Conservation (phyloP, 2,329 filamentous ascomycete genomes). For the Calonectria ilicicola region DNA sequence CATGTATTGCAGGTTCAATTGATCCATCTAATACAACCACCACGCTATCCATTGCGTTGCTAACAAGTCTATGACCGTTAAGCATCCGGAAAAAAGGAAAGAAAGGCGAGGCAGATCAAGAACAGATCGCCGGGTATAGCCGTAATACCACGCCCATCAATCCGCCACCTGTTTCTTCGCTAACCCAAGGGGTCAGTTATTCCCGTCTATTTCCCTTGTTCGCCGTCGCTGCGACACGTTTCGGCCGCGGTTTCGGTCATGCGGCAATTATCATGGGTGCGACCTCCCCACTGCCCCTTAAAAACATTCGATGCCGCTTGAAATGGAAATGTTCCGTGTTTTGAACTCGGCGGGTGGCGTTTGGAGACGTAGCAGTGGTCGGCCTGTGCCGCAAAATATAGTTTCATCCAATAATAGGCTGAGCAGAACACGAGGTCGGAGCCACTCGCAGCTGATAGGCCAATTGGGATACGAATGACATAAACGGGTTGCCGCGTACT, state of each 20-base stretch:
- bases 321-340: neutral
- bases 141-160: neutral
- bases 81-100: neutral
- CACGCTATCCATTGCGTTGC: neutral
- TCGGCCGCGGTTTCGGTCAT: slow-evolving; percentile 9
- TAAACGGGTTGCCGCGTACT: no score
- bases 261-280: neutral
- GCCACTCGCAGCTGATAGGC: neutral
- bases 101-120: neutral
- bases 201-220: slow-evolving; percentile 10
- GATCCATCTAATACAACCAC: neutral
- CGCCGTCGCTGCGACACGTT: neutral
- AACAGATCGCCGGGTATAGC: neutral
- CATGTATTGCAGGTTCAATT: neutral
- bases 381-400: neutral
- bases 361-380: neutral
- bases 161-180: neutral
- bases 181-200: neutral
- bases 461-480: no score
- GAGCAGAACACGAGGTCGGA: neutral
- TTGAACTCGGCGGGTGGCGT: neutral
- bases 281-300: neutral
- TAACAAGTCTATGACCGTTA: no score
- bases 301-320: slow-evolving; percentile 14
- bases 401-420: neutral